Evolutionary conservation across 1,139 yeast genomes (phyloP), one percentile per base, ranked within the genome.

Genomic region (Blastobotrys buckinghamii): DNA sequence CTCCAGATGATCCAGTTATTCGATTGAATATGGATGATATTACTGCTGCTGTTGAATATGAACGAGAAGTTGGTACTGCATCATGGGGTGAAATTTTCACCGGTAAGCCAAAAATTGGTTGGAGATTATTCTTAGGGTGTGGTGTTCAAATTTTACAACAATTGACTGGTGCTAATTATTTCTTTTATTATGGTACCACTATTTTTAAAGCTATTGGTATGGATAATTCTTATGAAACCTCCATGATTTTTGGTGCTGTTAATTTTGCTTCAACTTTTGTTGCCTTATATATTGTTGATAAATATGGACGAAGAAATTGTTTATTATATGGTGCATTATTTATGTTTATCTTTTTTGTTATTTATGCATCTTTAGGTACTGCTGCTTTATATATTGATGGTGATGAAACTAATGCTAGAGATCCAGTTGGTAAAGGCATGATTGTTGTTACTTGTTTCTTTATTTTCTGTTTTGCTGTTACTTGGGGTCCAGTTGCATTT

Each of bases 401-500:
- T 50, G 59, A 59, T 40, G 68, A 61, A 34, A 79, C 79, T 65
- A 72, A 76, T 50, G 60, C 77, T 68, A 79, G 75, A 53, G 75
- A 75, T 78, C 61, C 70, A 12, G 76, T 57, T 30, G 60, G 59
- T 15, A 53, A 54, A 39, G 61, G 55, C 36, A 76, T 80, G 87
- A 83, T 87, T 65, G 81, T 84, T 59, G 77, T 87, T 59, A 80
- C 90, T 30, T 84, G 92, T 66, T 65, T 84, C 53, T 88, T 80
- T 71, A 84, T 88, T 55, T 83, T 84, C 77, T 81, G 79, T 73
- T 87, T 86, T 65, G 92, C 95, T 33, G 76, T 84, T 34, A 81
- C 95, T 7, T 86, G 95, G 95, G 95, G 90, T 54, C 92, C 95
- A 60, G 79, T 82, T 62, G 82, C 82, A 39, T 87, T 81, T 78